Percentiles rank a stretch among this genome's conserved stretches.
phyloP scores from a whole-genome alignment of 179 eudicot genomes.

The Heliamphora pulchella region DNA sequence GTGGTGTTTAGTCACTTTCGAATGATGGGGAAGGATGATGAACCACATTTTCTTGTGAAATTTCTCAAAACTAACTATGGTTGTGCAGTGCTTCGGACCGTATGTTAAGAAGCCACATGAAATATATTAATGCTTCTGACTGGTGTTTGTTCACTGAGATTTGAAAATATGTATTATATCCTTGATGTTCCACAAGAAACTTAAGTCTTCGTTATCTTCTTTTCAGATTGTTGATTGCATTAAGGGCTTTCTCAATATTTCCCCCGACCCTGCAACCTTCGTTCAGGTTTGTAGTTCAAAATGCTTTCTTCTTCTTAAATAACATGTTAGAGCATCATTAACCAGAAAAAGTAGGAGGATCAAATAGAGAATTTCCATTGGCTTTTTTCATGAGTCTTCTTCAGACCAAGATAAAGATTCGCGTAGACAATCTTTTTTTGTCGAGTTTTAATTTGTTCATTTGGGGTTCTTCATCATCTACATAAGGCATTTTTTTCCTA shows the following conservation, averaged over 20 bases:
- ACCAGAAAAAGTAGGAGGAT: too few species aligned
- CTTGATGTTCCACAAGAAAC: neutral
- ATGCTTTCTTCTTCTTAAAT: neutral
- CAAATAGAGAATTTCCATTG: too few species aligned
- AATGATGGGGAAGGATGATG: neutral
- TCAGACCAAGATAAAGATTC: too few species aligned
- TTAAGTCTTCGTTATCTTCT: constrained; percentile 5
- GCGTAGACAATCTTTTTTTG: too few species aligned
- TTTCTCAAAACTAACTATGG: neutral
- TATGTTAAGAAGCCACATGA: neutral
- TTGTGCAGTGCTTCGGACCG: neutral
- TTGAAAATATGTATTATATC: neutral
- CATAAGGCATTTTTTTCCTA: too few species aligned
- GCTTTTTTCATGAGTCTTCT: too few species aligned
- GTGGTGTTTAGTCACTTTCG: neutral
- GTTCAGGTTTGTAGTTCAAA: constrained; percentile 43
- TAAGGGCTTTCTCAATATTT: constrained; percentile 29
- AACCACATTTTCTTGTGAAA: neutral
- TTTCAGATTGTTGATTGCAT: constrained; percentile 53
- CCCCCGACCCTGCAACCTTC: constrained; percentile 61
- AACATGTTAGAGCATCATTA: neutral
- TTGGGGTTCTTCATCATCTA: too few species aligned
- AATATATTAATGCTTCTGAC: neutral
- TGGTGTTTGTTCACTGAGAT: too few species aligned
- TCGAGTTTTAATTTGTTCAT: too few species aligned